Evolutionary conservation across 2,329 filamentous ascomycete species (phyloP), one percentile per base, ranked within the genome.

Genomic region (Pseudocercospora macadamiae): DNA sequence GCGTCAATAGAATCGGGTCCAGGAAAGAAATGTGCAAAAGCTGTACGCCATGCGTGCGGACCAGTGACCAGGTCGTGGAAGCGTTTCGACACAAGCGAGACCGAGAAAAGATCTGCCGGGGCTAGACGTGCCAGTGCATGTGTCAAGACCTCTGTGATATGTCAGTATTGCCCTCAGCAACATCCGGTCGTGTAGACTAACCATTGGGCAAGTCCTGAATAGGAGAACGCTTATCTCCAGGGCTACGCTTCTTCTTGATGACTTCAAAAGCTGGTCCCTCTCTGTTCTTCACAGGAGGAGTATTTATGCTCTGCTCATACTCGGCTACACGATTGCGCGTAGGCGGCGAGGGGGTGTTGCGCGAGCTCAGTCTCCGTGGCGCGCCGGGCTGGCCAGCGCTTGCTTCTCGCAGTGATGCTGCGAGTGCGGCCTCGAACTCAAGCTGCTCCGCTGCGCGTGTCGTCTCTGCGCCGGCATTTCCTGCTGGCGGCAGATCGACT

Each of bases 1-100:
- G 73, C 68, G 59, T 75, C 73, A 47, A 87, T 70, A 4, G 82
- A 81, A 69, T 88, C 84, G 21, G 89, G 85, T 1, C 90, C 92
- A 0, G 91, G 91, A 68, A 97, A 99, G 76, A 88, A 93, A 62
- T 93, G 91, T 66, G 91, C 84, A 71, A 97, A 97, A 4, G 93
- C 93, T 72, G 92, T 90, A 63, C 91, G 87, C 93, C 93, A 97
- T 6, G 92, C 92, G 76, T 97, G 91, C 14, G 93, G 91, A 1
- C 90, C 93, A 3, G 91, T 96, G 56, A 97, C 89, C 37, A 97
- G 81, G 53, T 83, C 82, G 74, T 96, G 90, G 72, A 97, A 96
- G 55, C 90, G 89, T 69, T 87, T 90, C 30, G 91, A 97, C 26
- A 97, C 91, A 51, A 96, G 83, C 16, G 92, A 89, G 9, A 96